Evolutionary conservation across 2,329 filamentous ascomycete genomes (phyloP), one percentile per base, ranked within the genome.

Genomic region (Ceratocystis lukuohia): DNA sequence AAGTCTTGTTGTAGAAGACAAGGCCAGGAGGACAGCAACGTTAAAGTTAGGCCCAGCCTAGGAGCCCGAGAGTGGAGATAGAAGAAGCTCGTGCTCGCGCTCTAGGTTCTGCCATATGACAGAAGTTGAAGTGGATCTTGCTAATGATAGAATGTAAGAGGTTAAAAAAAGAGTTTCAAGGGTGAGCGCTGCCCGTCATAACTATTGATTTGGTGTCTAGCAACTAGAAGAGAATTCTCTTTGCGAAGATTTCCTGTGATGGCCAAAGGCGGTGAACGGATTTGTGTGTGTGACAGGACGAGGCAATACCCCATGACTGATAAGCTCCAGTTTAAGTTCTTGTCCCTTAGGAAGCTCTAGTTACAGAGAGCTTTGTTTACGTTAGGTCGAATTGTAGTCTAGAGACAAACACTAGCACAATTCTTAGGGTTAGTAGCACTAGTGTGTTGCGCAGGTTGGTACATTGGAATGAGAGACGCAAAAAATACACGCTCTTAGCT

Each of bases 31-130:
- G 48, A 22, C 28, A 37, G 7, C 37, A 41, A 15, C 37, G 10
- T 41, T 41, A 41, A 41, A 41, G 56, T 59, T 37, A 30, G 56
- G 56, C 15, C 28, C 56, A 59, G 56, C 56, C 37, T 33, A 10
- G 8, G 15, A 17, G n/a, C 20, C 56, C 56, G 33, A 30, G 56
- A 25, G 48, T 53, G 48, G 48, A 53, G 48, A 25, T 41, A 41
- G 37, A 25, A 17, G 56, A 59, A 59, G 56, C 25, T 59, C 17
- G 56, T 20, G 56, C 56, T 59, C 28, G 5, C 15, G 17, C 33
- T 53, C 45, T 50, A 15, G 28, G 17, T 59, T 53, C 45, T 50
- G 45, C 56, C 41, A 37, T 64, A 64, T 64, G 62, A 53, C 62
- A 48, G 62, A 64, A 33, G 56, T 28, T 8, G 28, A 25, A 15